These are phyloP conservation scores for Ophiorrhiza pumila DNA, from an alignment of 257 asterid genomes.

Conservation along the genomic window DNA sequence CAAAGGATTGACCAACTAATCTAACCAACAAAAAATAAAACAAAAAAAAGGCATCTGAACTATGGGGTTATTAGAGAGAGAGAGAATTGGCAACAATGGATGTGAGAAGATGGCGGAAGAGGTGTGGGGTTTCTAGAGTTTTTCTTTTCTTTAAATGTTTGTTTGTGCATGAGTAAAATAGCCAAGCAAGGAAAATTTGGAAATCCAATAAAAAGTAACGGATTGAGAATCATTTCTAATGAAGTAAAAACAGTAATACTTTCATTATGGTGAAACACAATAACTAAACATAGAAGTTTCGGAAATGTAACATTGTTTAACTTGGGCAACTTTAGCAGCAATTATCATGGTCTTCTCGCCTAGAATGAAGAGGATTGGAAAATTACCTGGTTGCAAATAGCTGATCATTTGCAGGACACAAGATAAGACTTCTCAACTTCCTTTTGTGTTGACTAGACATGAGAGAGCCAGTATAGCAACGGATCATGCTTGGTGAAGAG, in stretches of 20 bases:
- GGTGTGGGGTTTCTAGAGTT: background rate
- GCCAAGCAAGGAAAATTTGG: background rate
- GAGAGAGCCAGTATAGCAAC: constrained; percentile 34
- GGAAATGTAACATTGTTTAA: background rate
- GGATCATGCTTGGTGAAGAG: constrained; percentile 31
- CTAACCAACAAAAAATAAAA: background rate
- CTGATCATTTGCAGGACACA: constrained; percentile 46
- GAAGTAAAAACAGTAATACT: background rate
- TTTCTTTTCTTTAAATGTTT: background rate
- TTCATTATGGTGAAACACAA: background rate
- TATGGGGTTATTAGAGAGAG: too few relatives aligned
- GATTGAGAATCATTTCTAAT: background rate
- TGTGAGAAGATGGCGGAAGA: background rate
- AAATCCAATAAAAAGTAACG: background rate
- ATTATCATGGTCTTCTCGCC: background rate
- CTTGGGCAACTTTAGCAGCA: background rate
- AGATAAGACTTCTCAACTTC: constrained; percentile 46
- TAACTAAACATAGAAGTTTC: background rate
- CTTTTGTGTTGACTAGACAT: constrained; percentile 51
- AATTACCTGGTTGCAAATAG: constrained; percentile 47
- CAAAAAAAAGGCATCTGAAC: too few relatives aligned
- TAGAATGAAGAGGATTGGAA: constrained; percentile 5
- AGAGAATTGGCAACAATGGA: too few relatives aligned
- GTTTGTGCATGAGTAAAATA: background rate
- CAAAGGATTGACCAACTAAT: background rate